These are phyloP conservation scores for Agaricus blazei DNA, from an alignment of 768 basidiomycete genomes.

Conservation along the genomic window DNA sequence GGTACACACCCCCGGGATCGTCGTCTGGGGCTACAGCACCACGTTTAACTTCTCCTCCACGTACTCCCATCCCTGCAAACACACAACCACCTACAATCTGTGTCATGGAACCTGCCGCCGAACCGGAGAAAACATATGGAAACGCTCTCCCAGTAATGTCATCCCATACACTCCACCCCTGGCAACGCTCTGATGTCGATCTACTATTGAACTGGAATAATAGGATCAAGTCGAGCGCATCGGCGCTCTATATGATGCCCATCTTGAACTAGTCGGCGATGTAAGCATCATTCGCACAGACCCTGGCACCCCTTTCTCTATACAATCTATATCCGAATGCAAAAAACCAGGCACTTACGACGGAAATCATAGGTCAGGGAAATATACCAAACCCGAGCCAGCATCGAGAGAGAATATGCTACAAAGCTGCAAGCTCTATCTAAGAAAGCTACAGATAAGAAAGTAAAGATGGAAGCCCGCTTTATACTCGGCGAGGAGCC, in stretches of 20 bases:
- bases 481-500: constrained; percentile 67
- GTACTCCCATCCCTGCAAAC: not conserved
- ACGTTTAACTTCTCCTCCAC: constrained; percentile 1
- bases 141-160: constrained; percentile 46
- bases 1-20: constrained; percentile 7
- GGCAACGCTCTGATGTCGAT: not conserved
- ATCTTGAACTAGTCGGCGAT: constrained; percentile 61
- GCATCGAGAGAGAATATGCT: constrained; percentile 77
- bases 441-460: constrained; percentile 69
- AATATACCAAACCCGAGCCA: constrained; percentile 58
- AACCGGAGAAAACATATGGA: constrained; percentile 35
- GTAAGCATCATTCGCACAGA: constrained; percentile 32
- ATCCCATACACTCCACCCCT: not conserved
- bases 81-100: not conserved
- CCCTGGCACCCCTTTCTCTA: too few species aligned
- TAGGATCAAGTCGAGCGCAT: constrained; percentile 76
- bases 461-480: constrained; percentile 46
- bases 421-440: constrained; percentile 59
- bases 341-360: not conserved
- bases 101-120: not conserved
- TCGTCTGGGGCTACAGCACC: constrained; percentile 9
- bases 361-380: constrained; percentile 55
- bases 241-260: constrained; percentile 49
- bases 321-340: not conserved
- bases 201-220: constrained; percentile 6